Base-by-base conservation (phyloP, 805 yeast species). In the Ogataea minuta region DNA sequence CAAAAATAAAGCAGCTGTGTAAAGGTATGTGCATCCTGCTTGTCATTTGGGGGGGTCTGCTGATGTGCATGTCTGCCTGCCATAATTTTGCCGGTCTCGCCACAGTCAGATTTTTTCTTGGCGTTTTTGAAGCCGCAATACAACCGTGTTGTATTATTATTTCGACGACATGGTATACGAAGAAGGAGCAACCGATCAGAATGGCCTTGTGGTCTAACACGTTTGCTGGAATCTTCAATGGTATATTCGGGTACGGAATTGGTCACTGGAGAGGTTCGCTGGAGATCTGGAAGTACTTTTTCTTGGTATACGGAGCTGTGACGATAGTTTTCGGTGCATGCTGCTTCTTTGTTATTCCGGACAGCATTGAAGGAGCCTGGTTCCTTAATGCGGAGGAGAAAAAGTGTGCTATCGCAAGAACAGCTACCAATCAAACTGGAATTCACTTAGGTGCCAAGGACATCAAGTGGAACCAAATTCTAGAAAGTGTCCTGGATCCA, bases 51-150 rank as follows among this genome's bases (percentile, higher is more conserved):
- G 68, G 76, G 2, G 39, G 68, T 6, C 54, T 74, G 19, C 59
- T 74, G 13, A 70, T 74, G 50, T 60, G 72, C 25, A 72, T 68
- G 43, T 70, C 77, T 44, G 65, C 69, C 1, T 72, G 76, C 30
- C 49, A 46, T 28, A 72, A 67, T 44, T 71, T 67, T 48, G 69
- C 68, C 9, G 78, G 79, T 19, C 63, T 77, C 1, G 60, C 68
- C 16, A 67, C 65, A 2, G 49, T 74, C 24, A 59, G 83, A 49
- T 70, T 76, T 47, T 64, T 74, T 39, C 53, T 77, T 19, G 84
- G 83, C 62, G 31, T 66, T 9, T 49, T 56, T 35, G 72, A 68
- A 49, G 53, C 62, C 17, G 55, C 54, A 11, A 51, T 61, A n/a
- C 54, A 57, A 17, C 66, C 73, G 9, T 37, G 54, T 34, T 63